Evolutionary conservation across 345 rosid genomes (phyloP).

Genomic region (Pugionium cornutum): DNA sequence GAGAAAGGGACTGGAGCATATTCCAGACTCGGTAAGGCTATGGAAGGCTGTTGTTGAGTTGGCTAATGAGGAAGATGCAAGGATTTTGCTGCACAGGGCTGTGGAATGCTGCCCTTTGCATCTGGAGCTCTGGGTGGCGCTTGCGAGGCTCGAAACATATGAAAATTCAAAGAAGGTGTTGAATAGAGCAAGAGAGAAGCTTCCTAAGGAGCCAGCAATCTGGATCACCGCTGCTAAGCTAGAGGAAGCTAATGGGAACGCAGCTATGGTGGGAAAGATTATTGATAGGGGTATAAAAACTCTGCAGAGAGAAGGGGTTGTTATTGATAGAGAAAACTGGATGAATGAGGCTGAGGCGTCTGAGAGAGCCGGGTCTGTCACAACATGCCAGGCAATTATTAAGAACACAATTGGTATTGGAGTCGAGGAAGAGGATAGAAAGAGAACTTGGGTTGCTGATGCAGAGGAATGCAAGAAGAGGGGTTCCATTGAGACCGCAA

Average conservation of each 20-base stretch:
- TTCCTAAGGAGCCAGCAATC: constrained; percentile 84
- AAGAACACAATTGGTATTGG: constrained; percentile 77
- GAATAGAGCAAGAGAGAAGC: constrained; percentile 68
- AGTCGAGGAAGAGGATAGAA: constrained; percentile 95
- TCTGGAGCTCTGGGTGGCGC: constrained; percentile 85
- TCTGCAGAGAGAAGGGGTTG: constrained; percentile 82
- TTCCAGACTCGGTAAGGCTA: constrained; percentile 84
- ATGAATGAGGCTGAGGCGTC: constrained; percentile 95
- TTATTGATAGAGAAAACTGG: constrained; percentile 86
- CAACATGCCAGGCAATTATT: constrained; percentile 82
- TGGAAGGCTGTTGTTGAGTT: constrained; percentile 92
- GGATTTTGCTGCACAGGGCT: constrained; percentile 78
- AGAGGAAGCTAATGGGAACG: constrained; percentile 91
- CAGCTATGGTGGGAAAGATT: constrained; percentile 72
- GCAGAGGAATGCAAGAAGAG: constrained; percentile 96
- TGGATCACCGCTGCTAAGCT: constrained; percentile 96
- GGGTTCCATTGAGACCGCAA: constrained; percentile 84
- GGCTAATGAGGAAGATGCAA: constrained; percentile 74
- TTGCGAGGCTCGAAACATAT: constrained; percentile 83
- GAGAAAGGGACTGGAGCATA: constrained; percentile 80
- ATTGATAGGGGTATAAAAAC: constrained; percentile 91
- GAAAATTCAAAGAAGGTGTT: constrained; percentile 74
- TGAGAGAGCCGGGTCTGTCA: constrained; percentile 80
- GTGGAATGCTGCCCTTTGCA: constrained; percentile 94
- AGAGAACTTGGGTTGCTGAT: constrained; percentile 98